Evolutionary conservation across 2,329 filamentous ascomycete species (phyloP).

Genomic region (Teratosphaeria destructans): DNA sequence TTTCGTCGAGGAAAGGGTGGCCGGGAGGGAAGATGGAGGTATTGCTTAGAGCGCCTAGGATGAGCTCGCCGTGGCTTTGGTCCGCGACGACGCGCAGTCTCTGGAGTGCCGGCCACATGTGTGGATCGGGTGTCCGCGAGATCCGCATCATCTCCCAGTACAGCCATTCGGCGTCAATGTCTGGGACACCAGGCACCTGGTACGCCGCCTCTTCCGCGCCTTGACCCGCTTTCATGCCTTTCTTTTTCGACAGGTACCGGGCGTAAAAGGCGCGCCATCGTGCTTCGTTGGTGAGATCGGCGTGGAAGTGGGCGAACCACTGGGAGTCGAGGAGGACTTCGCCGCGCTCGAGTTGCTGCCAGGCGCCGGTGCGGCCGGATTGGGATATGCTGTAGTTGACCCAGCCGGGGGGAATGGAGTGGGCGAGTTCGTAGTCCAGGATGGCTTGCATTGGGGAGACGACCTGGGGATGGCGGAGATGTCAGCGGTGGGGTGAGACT

Average conservation of each 20-base stretch:
- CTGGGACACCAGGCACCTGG: slow-evolving; percentile 51
- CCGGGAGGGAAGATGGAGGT: slow-evolving; percentile 75
- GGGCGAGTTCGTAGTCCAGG: slow-evolving; percentile 70
- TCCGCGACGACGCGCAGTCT: slow-evolving; percentile 43
- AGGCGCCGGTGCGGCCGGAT: slow-evolving; percentile 66
- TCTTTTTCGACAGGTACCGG: slow-evolving; percentile 13
- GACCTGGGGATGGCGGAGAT: slow-evolving; percentile 47
- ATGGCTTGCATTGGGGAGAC: slow-evolving; percentile 88
- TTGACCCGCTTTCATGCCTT: slow-evolving; percentile 34
- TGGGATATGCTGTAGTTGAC: slow-evolving; percentile 82
- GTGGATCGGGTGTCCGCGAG: slow-evolving; percentile 63
- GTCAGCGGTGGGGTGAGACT: background rate
- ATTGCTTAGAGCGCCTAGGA: slow-evolving; percentile 78
- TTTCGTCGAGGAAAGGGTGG: slow-evolving; percentile 53
- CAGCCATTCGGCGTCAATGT: slow-evolving; percentile 64
- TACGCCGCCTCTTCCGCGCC: slow-evolving; percentile 19
- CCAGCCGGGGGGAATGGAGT: slow-evolving; percentile 76
- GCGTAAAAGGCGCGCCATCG: slow-evolving; percentile 57
- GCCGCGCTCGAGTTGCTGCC: slow-evolving; percentile 81
- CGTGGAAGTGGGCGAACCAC: slow-evolving; percentile 69
- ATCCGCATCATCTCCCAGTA: slow-evolving; percentile 87
- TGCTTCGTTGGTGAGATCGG: slow-evolving; percentile 55
- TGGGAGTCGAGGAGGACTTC: slow-evolving; percentile 61
- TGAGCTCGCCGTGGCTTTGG: slow-evolving; percentile 38
- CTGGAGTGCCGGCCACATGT: slow-evolving; percentile 75